These are phyloP conservation scores for Pezicula carpinea DNA, from an alignment of 2,329 filamentous ascomycete species.

Conservation along the genomic window DNA sequence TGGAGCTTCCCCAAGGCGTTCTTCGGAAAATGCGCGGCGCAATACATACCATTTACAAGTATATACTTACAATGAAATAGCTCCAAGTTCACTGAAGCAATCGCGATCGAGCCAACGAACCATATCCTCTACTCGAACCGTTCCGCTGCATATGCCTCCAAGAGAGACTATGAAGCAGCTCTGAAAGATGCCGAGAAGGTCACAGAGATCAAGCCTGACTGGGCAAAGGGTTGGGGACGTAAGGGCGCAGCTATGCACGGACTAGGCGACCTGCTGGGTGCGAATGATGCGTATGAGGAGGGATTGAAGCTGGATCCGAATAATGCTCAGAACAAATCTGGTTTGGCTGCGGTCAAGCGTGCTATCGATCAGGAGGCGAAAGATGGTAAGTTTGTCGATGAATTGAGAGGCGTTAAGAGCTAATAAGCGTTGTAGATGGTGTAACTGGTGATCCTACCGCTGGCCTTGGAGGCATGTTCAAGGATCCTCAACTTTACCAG, in stretches of 20 bases:
- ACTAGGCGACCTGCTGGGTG: slow-evolving; percentile 75
- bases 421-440: slow-evolving; percentile 22
- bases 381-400: slow-evolving; percentile 29
- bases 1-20: not conserved
- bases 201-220: slow-evolving; percentile 92
- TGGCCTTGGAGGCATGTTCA: slow-evolving; percentile 90
- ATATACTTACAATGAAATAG: slow-evolving; percentile 41
- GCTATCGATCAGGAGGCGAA: slow-evolving; percentile 76
- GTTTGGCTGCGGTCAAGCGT: slow-evolving; percentile 77
- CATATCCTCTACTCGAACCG: slow-evolving; percentile 98
- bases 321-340: slow-evolving; percentile 90
- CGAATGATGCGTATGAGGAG: slow-evolving; percentile 86
- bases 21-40: not conserved
- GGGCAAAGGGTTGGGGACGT: slow-evolving; percentile 93
- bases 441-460: slow-evolving; percentile 60
- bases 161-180: slow-evolving; percentile 81
- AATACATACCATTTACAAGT: not conserved
- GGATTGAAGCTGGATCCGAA: slow-evolving; percentile 88
- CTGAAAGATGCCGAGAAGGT: slow-evolving; percentile 90
- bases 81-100: slow-evolving; percentile 91
- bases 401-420: slow-evolving; percentile 7
- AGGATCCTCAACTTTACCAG: slow-evolving; percentile 80
- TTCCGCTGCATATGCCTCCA: slow-evolving; percentile 81
- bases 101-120: slow-evolving; percentile 80
- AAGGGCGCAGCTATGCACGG: slow-evolving; percentile 92